Evolutionary conservation across 495 filamentous ascomycete genomes (phyloP), one percentile per base, ranked within the genome.

Genomic region (Antarctomyces pellizariae): DNA sequence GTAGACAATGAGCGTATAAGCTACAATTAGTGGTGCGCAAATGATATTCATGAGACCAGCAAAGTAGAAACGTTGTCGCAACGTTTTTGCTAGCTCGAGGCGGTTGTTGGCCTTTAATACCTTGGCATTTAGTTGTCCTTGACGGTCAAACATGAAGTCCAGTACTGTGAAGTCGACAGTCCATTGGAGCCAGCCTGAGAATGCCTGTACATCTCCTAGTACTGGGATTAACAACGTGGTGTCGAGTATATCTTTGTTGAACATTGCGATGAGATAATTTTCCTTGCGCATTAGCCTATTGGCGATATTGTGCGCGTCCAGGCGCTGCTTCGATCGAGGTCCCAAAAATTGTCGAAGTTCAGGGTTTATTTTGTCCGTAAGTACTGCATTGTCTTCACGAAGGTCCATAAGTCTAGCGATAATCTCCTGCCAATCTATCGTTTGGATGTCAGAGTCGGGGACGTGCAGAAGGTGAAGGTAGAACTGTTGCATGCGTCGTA

Each of bases 301-400:
- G 5, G 86, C 89, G 45, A 97, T 92, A 44, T 92, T 84, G 36
- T 91, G 77, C 3, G 86, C 86, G 52, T 95, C 86, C 48, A 95
- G 72, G 26, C 86, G 63, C 52, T 95, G 77, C 47, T 93, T 92
- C 11, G 86, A 90, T 38, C 84, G 78, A 36, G 62, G 76, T 18
- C 75, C 74, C 22, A 86, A 49, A 34, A 68, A 83, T 28, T 57
- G 65, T 24, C 75, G 64, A 21, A 58, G 59, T 4, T 43, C 36
- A 4, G 50, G 46, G 2, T 52, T 62, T 24, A 64, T 46, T 23
- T 52, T 61, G 8, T 65, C 64, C 2, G 79, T 76, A 9, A 83
- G 92, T 22, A 67, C 62, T 14, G 79, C 67, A 39, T 97, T 97
- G 18, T 71, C 59, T 46, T 95, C 83, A 38, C 89, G 57, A 4